Percentiles rank a stretch among this genome's conserved stretches.
Conservation (phyloP, 345 rosid species). For the Citrus sinensis region DVS_A1.0 CM039169.1:2727001-2727500, state of each 20-base stretch:
- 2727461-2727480: not conserved
- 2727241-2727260: not conserved
- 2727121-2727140: not conserved
- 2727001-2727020: not conserved
- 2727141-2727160: not conserved
- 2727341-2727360: not conserved
- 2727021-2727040: not conserved
- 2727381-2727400: not conserved
- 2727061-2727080: not conserved
- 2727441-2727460: not conserved
- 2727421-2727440: not conserved
- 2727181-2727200: not conserved
- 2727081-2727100: not conserved
- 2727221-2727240: not conserved
- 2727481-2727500: not conserved
- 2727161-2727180: not conserved
- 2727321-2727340: not conserved
- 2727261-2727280: slow-evolving; percentile 6
- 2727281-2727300: not conserved
- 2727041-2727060: not conserved
- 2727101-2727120: not conserved
- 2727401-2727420: not conserved
- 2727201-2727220: not conserved
- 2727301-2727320: not conserved
- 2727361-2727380: not conserved